phyloP scores from a whole-genome alignment of 2,329 filamentous ascomycete species.

The Sclerotinia borealis region DNA sequence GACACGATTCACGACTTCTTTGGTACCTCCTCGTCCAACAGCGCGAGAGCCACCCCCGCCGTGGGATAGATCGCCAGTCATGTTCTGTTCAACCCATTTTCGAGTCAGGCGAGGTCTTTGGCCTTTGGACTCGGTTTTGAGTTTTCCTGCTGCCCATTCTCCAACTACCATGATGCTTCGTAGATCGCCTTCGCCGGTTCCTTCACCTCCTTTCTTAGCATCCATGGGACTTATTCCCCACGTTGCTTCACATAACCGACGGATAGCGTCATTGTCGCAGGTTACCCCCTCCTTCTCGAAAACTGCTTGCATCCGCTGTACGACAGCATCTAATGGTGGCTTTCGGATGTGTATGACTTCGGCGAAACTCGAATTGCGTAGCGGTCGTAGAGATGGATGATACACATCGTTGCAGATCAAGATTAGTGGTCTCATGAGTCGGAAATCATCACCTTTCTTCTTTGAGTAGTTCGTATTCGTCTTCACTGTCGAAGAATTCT shows the following conservation, averaged over 20 bases:
- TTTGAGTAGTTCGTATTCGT: conserved; percentile 33
- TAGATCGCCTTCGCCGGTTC: conserved; percentile 65
- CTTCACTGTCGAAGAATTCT: conserved; percentile 49
- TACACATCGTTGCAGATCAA: conserved; percentile 98
- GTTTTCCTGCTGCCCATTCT: conserved; percentile 75
- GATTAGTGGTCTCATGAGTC: conserved; percentile 79
- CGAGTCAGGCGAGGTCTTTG: conserved; percentile 52
- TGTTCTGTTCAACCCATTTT: conserved; percentile 69
- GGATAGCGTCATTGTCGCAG: conserved; percentile 82
- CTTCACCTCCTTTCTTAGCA: conserved; percentile 60
- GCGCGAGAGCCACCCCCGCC: conserved; percentile 67
- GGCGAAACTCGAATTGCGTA: conserved; percentile 78
- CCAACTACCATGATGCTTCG: conserved; percentile 79
- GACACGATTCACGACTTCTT: conserved; percentile 71
- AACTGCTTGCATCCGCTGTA: conserved; percentile 71
- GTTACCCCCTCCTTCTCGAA: conserved; percentile 86
- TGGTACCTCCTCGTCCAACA: conserved; percentile 63
- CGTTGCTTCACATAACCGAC: conserved; percentile 74
- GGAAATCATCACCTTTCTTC: conserved; percentile 78
- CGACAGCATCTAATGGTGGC: conserved; percentile 78
- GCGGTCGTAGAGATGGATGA: conserved; percentile 76
- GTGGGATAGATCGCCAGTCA: conserved; percentile 61
- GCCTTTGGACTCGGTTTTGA: conserved; percentile 45
- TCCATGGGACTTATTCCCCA: conserved; percentile 77
- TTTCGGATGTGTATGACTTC: conserved; percentile 91